A percentile compares a stretch with the other conserved stretches of the same genome.
These are phyloP conservation scores for Globisporangium paroecandrum DNA, from an alignment of 352 stramenopile species.

Conservation along the genomic window DNA sequence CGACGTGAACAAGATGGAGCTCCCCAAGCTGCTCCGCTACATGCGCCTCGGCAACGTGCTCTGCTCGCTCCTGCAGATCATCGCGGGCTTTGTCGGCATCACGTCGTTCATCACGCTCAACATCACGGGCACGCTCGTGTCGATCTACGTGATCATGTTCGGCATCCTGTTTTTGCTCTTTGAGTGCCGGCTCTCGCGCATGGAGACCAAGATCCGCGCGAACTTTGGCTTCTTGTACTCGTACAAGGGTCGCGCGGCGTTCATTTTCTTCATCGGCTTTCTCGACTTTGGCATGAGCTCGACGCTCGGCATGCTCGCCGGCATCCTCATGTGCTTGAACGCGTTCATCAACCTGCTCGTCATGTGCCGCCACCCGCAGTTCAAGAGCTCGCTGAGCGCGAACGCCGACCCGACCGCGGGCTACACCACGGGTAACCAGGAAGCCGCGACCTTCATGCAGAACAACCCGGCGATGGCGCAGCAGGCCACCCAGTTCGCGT, in stretches of 20 bases:
- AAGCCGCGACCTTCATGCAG: conserved; percentile 77
- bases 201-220: conserved; percentile 75
- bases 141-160: conserved; percentile 90
- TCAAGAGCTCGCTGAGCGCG: conserved; percentile 73
- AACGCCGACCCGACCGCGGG: conserved; percentile 71
- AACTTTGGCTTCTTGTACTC: conserved; percentile 89
- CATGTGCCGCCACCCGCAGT: conserved; percentile 85
- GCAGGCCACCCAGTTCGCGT: conserved; percentile 77
- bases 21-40: conserved; percentile 84
- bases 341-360: conserved; percentile 85
- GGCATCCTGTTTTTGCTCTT: conserved; percentile 84
- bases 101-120: conserved; percentile 88
- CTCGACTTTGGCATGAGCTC: conserved; percentile 86
- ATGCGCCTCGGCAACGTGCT: conserved; percentile 83
- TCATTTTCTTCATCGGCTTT: conserved; percentile 90
- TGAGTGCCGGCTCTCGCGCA: conserved; percentile 83
- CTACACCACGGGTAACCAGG: conserved; percentile 80
- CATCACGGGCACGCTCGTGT: conserved; percentile 85
- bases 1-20: conserved; percentile 88
- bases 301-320: conserved; percentile 66
- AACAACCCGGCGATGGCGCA: conserved; percentile 75
- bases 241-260: conserved; percentile 80
- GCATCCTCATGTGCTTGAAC: conserved; percentile 83
- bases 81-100: conserved; percentile 77
- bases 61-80: conserved; percentile 82